These are phyloP conservation scores for Aspergillus brasiliensis DNA, from an alignment of 2,329 filamentous ascomycete genomes.

Conservation along the genomic window DNA sequence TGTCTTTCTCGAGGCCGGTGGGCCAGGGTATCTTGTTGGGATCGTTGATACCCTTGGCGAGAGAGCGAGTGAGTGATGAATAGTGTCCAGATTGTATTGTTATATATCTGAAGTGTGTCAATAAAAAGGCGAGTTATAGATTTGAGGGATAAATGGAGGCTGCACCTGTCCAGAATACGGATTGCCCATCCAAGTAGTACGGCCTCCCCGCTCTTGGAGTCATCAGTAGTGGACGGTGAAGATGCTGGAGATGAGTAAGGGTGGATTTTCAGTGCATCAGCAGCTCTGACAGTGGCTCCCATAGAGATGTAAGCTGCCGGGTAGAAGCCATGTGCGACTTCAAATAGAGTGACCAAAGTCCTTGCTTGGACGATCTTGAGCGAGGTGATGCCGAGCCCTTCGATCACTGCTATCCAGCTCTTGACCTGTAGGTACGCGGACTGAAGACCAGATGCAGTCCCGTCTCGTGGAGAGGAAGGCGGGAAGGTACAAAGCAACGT, in stretches of 20 bases:
- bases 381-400: not conserved
- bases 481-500: not conserved
- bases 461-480: not conserved
- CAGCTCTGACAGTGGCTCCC: not conserved
- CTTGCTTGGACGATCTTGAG: not conserved
- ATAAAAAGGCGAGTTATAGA: not conserved
- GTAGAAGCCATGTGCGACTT: conserved; percentile 1
- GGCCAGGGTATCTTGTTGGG: not conserved
- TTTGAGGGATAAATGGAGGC: not conserved
- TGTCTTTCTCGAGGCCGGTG: not conserved
- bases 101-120: not conserved
- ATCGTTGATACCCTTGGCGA: not conserved
- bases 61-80: not conserved
- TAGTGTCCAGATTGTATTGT: not conserved
- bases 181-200: not conserved
- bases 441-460: not conserved
- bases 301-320: not conserved
- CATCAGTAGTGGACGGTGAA: not conserved
- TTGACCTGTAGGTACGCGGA: not conserved
- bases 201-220: not conserved
- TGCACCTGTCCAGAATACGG: not conserved
- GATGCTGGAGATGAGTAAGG: not conserved
- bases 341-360: not conserved
- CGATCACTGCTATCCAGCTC: not conserved
- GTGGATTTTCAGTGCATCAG: not conserved